These are phyloP conservation scores for Fusarium sp. DNA, from an alignment of 2,329 filamentous ascomycete genomes.

Conservation along the genomic window DNA sequence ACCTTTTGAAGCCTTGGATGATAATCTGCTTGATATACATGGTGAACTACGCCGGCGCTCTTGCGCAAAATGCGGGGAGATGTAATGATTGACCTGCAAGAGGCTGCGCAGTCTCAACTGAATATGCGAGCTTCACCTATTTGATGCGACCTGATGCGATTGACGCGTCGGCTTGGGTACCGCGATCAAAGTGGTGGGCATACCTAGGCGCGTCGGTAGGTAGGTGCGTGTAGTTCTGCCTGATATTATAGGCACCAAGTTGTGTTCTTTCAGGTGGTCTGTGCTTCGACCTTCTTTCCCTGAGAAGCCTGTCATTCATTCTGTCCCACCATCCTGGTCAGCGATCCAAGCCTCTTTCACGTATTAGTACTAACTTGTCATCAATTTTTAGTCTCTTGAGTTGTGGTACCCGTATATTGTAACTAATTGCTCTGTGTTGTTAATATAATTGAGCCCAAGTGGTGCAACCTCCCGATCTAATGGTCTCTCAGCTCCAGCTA, in stretches of 20 bases:
- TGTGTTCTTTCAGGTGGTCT: background rate
- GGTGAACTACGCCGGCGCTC: conserved; percentile 57
- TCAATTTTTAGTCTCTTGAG: background rate
- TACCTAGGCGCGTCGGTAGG: conserved; percentile 44
- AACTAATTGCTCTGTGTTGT: background rate
- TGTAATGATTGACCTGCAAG: conserved; percentile 45
- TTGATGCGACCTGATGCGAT: conserved; percentile 47
- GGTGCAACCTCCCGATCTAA: background rate
- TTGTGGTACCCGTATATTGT: background rate
- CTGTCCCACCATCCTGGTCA: background rate
- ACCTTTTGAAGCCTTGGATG: conserved; percentile 99
- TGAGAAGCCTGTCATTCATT: background rate
- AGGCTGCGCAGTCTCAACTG: conserved; percentile 44
- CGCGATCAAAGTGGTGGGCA: conserved; percentile 48
- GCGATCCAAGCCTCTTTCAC: background rate
- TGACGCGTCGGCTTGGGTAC: conserved; percentile 47
- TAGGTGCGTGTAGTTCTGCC: background rate
- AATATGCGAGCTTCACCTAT: conserved; percentile 36
- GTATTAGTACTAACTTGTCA: background rate
- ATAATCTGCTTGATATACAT: conserved; percentile 99
- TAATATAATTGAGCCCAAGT: background rate
- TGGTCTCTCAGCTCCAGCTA: background rate
- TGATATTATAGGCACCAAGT: background rate
- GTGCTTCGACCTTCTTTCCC: background rate
- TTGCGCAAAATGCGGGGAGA: conserved; percentile 54